phyloP scores from a whole-genome alignment of 1,284 basidiomycete species.

The Cryptococcus jaspeensis region DNA sequence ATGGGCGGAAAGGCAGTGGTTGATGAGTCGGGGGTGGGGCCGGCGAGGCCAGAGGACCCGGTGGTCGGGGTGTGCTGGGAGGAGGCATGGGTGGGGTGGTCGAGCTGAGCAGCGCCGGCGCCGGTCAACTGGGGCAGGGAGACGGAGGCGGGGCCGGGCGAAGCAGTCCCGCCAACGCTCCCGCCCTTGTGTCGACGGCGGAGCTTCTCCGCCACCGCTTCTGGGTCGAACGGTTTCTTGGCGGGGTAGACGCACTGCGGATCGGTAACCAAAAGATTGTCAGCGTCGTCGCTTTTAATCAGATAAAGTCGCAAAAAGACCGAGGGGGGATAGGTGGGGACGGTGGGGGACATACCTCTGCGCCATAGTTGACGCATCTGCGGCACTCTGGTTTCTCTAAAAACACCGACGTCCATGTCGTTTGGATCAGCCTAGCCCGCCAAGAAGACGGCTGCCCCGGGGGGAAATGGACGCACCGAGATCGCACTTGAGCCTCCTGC shows the following conservation, averaged over 20 bases:
- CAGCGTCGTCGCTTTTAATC: not conserved
- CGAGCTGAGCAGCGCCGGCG: no score
- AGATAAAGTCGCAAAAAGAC: not conserved
- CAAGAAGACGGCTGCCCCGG: not conserved
- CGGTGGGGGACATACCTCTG: slow-evolving; percentile 31
- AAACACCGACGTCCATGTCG: not conserved
- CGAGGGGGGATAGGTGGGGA: no score
- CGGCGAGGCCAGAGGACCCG: not conserved
- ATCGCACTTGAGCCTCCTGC: slow-evolving; percentile 40
- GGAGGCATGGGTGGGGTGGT: no score
- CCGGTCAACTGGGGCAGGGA: no score
- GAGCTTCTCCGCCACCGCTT: slow-evolving; percentile 24
- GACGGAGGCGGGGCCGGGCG: no score
- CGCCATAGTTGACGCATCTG: slow-evolving; percentile 28
- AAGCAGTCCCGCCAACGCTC: no score
- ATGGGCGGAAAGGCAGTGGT: not conserved
- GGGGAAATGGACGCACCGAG: slow-evolving; percentile 21
- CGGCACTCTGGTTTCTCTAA: slow-evolving; percentile 25
- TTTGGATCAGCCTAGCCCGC: not conserved
- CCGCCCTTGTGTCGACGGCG: slow-evolving; percentile 23
- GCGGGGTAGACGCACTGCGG: slow-evolving; percentile 39
- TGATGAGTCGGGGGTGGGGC: slow-evolving; percentile 6
- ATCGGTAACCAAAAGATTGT: not conserved
- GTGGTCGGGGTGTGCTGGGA: no score
- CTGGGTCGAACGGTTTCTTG: slow-evolving; percentile 35